These are phyloP conservation scores for Penicillium roqueforti DNA, from an alignment of 495 filamentous ascomycete species.

Conservation along the genomic window DNA sequence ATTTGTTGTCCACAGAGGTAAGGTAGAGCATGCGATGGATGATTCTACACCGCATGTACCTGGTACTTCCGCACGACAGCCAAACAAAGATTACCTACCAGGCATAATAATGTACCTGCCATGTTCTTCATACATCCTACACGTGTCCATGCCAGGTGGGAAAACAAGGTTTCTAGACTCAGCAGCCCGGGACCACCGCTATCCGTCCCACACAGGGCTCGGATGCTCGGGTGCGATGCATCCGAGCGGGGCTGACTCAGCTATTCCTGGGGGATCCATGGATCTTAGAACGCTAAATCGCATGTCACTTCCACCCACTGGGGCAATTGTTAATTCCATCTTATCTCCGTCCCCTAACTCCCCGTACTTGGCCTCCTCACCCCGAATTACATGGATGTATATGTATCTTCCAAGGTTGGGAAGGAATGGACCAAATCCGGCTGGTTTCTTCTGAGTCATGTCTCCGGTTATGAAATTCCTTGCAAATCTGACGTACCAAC, in stretches of 20 bases:
- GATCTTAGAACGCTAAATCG: too few species aligned
- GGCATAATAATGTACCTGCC: too few species aligned
- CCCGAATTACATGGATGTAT: too few species aligned
- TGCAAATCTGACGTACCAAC: background rate
- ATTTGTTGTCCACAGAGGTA: too few species aligned
- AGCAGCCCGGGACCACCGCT: background rate
- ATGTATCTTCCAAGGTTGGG: too few species aligned
- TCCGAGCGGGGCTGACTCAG: conserved; percentile 4
- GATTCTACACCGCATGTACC: background rate
- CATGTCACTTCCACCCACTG: too few species aligned
- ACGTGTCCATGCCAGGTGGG: background rate
- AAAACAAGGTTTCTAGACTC: background rate
- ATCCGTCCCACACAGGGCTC: background rate
- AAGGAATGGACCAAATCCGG: too few species aligned
- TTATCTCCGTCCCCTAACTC: background rate
- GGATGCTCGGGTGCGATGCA: background rate
- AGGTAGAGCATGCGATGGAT: too few species aligned
- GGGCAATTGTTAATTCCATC: too few species aligned
- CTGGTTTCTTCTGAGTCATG: background rate
- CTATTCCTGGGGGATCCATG: too few species aligned
- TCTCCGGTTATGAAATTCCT: background rate
- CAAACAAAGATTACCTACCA: too few species aligned
- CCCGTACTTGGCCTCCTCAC: too few species aligned
- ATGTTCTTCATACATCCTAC: background rate
- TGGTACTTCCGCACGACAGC: background rate